Base-by-base conservation (phyloP, 2,329 filamentous ascomycete species). In the Cadophora malorum region DNA sequence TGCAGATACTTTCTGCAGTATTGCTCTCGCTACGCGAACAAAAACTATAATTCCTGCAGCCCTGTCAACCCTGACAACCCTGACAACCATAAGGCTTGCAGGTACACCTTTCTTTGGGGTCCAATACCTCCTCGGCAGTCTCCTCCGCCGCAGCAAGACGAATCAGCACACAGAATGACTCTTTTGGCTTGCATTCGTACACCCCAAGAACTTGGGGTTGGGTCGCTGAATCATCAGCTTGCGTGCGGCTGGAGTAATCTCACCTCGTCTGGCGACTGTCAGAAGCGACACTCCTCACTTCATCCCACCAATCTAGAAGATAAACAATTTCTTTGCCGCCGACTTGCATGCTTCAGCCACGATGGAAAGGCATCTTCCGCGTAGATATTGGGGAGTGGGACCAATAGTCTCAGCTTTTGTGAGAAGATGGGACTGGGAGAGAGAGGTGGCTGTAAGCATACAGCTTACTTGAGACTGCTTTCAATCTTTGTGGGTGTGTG, bases 141-240 rank as follows among this genome's bases (percentile, higher is more conserved):
- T 19, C 31, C n/a, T 58, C 9, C 33, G 31, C 12, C 16, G 33
- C 31, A 38, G 19, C 1, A 35, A 19, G 33, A 19, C 55, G 31
- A 58, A 58, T 58, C 23, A 53, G 16, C 31, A 5, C 9, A 10
- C 35, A 45, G 16, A 45, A 45, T 28, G 28, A 5, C 28, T 28
- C 28, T 28, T 19, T 1, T 45, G 41, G 41, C 10, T 19, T 45
- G 16, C 41, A 6, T 6, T 19, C 10, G 3, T 19, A 19, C 41
- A 45, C 6, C 55, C 55, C 55, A 38, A 35, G 55, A 58, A 21
- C 14, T 41, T 58, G 55, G 31, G 33, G 33, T 58, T 58, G 31
- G 31, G 31, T 23, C 19, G 55, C 55, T 58, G 55, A 58, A 58
- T 58, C 55, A 58, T 58, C 55, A 23, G 31, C 33, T n/a, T 58